A percentile compares a stretch with the other conserved stretches of the same genome.
phyloP scores from a whole-genome alignment of 1,284 basidiomycete genomes.

The Xerocomus minutiporus region DNA sequence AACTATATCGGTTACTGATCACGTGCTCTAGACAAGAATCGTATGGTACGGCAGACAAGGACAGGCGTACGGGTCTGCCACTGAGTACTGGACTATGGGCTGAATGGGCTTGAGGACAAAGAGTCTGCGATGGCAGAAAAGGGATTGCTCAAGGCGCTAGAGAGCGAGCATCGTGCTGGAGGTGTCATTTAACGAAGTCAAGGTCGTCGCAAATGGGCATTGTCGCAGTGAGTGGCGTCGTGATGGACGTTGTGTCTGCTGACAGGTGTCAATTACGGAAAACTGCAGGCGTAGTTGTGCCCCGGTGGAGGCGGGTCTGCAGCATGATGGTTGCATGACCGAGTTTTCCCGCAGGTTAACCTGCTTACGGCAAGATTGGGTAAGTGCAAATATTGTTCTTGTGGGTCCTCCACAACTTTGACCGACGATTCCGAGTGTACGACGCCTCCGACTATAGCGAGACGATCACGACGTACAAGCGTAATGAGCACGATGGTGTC shows the following conservation, averaged over 20 bases:
- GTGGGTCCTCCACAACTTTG: constrained; percentile 50
- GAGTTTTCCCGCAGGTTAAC: constrained; percentile 47
- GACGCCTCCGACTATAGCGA: constrained; percentile 85
- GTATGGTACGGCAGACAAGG: constrained; percentile 53
- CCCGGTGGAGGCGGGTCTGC: constrained; percentile 85
- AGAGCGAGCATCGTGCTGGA: constrained; percentile 54
- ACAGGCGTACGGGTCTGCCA: constrained; percentile 49
- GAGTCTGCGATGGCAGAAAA: constrained; percentile 75
- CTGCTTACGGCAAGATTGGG: constrained; percentile 79
- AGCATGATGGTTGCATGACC: neutral
- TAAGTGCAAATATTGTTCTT: constrained; percentile 28
- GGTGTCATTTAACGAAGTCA: constrained; percentile 64
- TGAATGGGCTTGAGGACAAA: constrained; percentile 51
- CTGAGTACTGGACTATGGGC: constrained; percentile 58
- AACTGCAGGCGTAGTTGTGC: constrained; percentile 87
- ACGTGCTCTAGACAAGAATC: constrained; percentile 52
- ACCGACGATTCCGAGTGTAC: constrained; percentile 85
- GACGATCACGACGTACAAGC: constrained; percentile 74
- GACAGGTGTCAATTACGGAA: constrained; percentile 62
- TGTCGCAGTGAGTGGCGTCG: constrained; percentile 58
- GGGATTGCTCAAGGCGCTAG: constrained; percentile 63
- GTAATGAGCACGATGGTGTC: constrained; percentile 70
- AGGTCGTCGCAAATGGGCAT: constrained; percentile 84
- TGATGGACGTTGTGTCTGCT: constrained; percentile 8
- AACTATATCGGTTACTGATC: neutral